Evolutionary conservation across 352 stramenopile genomes (phyloP).

Genomic region (Globisporangium alternatum): DNA sequence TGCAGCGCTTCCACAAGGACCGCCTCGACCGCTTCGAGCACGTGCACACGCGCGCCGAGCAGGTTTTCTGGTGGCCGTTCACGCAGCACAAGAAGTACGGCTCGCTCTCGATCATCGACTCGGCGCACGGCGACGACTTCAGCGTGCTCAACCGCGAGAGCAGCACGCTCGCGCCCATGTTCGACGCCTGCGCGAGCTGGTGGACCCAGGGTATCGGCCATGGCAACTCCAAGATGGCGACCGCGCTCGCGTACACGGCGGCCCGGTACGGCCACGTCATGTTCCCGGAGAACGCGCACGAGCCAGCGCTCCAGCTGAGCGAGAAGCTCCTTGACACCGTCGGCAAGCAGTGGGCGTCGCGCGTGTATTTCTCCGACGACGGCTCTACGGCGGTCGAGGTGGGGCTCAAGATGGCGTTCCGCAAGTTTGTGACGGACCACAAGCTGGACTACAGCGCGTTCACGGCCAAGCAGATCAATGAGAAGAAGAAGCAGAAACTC

Average conservation of each 20-base stretch:
- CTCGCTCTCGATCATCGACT: conserved; percentile 85
- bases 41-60: conserved; percentile 54
- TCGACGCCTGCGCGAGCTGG: conserved; percentile 91
- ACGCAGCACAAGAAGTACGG: conserved; percentile 89
- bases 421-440: conserved; percentile 78
- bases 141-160: conserved; percentile 44
- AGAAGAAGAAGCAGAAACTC: conserved; percentile 42
- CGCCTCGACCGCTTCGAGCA: conserved; percentile 52
- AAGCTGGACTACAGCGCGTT: conserved; percentile 56
- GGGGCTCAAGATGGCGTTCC: conserved; percentile 90
- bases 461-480: conserved; percentile 8
- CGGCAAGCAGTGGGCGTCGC: conserved; percentile 78
- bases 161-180: conserved; percentile 63
- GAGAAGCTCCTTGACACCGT: conserved; percentile 77
- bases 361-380: conserved; percentile 92
- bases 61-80: conserved; percentile 93
- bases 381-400: conserved; percentile 90
- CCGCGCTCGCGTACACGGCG: conserved; percentile 84
- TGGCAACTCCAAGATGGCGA: conserved; percentile 85
- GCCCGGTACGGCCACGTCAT: conserved; percentile 91
- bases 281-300: conserved; percentile 90
- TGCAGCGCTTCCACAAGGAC: conserved; percentile 53
- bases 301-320: conserved; percentile 76
- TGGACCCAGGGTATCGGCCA: conserved; percentile 92
- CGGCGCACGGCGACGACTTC: conserved; percentile 88